A percentile compares a stretch with the other conserved stretches of the same genome.
phyloP scores from a whole-genome alignment of 306 rosid species.

The Castanea crenata region DNA sequence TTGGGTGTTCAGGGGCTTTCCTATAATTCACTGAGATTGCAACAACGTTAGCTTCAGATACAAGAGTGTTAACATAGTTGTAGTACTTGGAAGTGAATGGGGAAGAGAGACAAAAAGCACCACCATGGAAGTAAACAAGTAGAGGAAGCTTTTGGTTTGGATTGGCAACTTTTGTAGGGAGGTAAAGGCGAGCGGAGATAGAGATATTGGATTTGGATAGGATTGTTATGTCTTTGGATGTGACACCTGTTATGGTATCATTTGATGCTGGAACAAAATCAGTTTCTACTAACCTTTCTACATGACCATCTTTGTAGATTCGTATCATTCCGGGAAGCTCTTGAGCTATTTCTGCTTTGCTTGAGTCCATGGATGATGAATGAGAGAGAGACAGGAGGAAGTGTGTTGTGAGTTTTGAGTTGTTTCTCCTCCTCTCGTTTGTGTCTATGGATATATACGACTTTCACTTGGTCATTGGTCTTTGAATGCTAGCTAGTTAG shows the following conservation, averaged over 20 bases:
- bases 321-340: slow-evolving; percentile 14
- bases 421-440: background rate
- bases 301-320: slow-evolving; percentile 27
- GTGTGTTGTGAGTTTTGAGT: background rate
- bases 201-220: slow-evolving; percentile 4
- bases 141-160: slow-evolving; percentile 30
- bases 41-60: slow-evolving; percentile 21
- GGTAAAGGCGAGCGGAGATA: slow-evolving; percentile 34
- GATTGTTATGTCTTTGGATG: slow-evolving; percentile 42
- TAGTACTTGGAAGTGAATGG: slow-evolving; percentile 26
- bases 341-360: slow-evolving; percentile 16
- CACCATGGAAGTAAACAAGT: slow-evolving; percentile 44
- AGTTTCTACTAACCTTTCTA: slow-evolving; percentile 25
- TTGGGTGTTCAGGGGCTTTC: slow-evolving; percentile 39
- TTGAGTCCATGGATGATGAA: slow-evolving; percentile 7
- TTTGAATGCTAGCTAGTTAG: background rate
- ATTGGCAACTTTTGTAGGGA: slow-evolving; percentile 21
- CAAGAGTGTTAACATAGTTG: slow-evolving; percentile 22
- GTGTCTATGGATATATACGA: background rate
- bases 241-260: background rate
- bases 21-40: slow-evolving; percentile 29
- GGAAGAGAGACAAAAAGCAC: slow-evolving; percentile 34
- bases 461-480: background rate
- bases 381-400: too few species aligned
- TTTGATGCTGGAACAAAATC: slow-evolving; percentile 31